Conservation (phyloP, 768 basidiomycete species). For the Grammothele lineata region DNA sequence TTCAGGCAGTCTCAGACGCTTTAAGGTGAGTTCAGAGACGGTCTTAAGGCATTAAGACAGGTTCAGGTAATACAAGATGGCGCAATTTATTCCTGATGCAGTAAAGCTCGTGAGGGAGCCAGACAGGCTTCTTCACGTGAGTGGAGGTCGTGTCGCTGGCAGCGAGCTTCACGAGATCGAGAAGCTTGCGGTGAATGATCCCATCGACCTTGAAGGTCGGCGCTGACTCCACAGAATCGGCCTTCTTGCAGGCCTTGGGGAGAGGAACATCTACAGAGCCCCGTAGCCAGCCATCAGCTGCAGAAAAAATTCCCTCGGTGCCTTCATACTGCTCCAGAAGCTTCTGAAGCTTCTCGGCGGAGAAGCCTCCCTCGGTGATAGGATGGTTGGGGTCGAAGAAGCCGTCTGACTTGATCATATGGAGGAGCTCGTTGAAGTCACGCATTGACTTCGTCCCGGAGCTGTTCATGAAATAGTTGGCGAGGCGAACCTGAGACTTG, state of each 20-base stretch:
- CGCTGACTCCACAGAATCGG: constrained; percentile 21
- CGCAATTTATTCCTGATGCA: no score
- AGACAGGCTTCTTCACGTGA: not conserved
- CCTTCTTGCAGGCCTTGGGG: constrained; percentile 13
- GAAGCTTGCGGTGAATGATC: constrained; percentile 23
- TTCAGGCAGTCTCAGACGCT: no score
- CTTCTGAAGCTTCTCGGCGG: not conserved
- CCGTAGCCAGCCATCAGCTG: constrained; percentile 14
- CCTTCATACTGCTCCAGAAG: constrained; percentile 11
- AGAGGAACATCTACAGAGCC: constrained; percentile 18
- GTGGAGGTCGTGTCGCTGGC: not conserved
- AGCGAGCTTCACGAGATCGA: not conserved
- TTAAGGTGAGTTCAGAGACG: no score
- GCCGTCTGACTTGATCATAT: not conserved
- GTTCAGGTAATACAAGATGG: no score
- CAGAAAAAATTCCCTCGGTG: constrained; percentile 1
- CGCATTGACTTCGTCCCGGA: constrained; percentile 22
- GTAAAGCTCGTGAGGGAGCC: not conserved
- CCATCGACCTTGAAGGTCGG: constrained; percentile 27
- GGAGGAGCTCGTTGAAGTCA: constrained; percentile 25
- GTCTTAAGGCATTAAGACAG: no score
- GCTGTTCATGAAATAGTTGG: constrained; percentile 26
- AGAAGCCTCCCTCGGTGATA: not conserved
- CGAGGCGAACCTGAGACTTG: constrained; percentile 20
- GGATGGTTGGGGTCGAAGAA: no score